Percentiles rank a stretch among this genome's conserved stretches.
Evolutionary conservation across 208 protist genomes (phyloP).

Genomic region (Leishmania mexicana): DNA sequence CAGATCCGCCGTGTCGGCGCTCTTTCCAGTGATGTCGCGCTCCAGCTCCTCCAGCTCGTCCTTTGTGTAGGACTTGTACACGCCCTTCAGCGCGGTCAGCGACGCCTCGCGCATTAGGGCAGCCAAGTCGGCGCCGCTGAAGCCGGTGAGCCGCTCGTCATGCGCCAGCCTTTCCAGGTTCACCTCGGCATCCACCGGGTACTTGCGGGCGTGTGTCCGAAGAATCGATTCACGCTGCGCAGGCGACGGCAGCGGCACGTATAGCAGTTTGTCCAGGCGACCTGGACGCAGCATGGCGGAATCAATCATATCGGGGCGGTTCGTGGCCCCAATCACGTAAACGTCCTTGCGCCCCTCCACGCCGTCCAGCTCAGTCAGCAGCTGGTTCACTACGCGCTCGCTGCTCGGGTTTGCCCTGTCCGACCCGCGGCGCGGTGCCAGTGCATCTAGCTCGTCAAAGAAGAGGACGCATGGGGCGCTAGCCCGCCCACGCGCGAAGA

Average conservation of each 20-base stretch:
- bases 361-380: conserved; percentile 99
- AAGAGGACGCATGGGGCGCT: conserved; percentile 98
- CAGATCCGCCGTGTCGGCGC: conserved; percentile 33
- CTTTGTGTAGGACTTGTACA: conserved; percentile 60
- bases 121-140: conserved; percentile 96
- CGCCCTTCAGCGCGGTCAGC: conserved; percentile 78
- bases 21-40: conserved; percentile 68
- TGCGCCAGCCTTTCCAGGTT: conserved; percentile 78
- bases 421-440: conserved; percentile 93
- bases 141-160: conserved; percentile 85
- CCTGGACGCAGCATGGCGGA: conserved; percentile 98
- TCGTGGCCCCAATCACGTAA: conserved; percentile 99
- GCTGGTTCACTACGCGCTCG: conserved; percentile 99
- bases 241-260: conserved; percentile 94
- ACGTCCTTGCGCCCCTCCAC: conserved; percentile 95
- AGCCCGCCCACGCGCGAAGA: conserved; percentile 94
- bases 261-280: conserved; percentile 97
- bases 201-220: conserved; percentile 85
- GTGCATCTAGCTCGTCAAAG: conserved; percentile 99
- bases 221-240: conserved; percentile 92
- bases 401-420: conserved; percentile 90
- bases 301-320: conserved; percentile 99
- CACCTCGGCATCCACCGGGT: conserved; percentile 83
- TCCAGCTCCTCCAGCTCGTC: conserved; percentile 78
- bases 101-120: conserved; percentile 94